phyloP scores from a whole-genome alignment of 805 yeast genomes.

The Yamadazyma paraphyllophila region DNA sequence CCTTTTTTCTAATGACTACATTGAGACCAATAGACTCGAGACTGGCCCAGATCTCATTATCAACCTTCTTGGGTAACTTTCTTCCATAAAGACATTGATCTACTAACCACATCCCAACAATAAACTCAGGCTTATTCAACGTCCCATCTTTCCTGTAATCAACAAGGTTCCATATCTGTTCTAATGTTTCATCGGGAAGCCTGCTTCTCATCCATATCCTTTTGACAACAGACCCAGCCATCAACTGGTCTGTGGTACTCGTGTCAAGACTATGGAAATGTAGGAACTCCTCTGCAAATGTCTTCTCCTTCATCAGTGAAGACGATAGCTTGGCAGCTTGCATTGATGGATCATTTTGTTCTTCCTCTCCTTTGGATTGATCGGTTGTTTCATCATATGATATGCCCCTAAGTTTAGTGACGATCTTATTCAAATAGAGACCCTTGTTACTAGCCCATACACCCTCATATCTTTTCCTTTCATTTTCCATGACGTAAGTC shows the following conservation, averaged over 20 bases:
- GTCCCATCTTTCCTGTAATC: conserved; percentile 68
- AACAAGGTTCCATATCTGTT: conserved; percentile 70
- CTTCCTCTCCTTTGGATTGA: conserved; percentile 12
- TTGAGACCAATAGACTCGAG: conserved; percentile 50
- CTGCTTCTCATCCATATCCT: conserved; percentile 80
- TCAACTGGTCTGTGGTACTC: conserved; percentile 28
- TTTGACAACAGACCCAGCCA: conserved; percentile 66
- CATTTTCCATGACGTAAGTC: conserved; percentile 51
- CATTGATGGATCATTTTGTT: conserved; percentile 3
- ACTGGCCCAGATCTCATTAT: conserved; percentile 76
- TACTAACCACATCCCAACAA: conserved; percentile 97
- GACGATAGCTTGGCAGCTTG: conserved; percentile 38
- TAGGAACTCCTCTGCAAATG: conserved; percentile 19
- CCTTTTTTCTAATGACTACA: conserved; percentile 37
- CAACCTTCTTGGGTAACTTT: conserved; percentile 73
- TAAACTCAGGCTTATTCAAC: conserved; percentile 73
- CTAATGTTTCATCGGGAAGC: conserved; percentile 56
- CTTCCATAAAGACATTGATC: conserved; percentile 95
- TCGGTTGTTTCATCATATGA: conserved; percentile 19
- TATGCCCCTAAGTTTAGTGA: conserved; percentile 29
- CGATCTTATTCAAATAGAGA: conserved; percentile 44
- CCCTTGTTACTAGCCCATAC: conserved; percentile 91
- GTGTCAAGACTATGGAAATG: conserved; percentile 30
- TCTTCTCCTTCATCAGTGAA: conserved; percentile 16
- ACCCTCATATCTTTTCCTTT: conserved; percentile 87